phyloP scores from a whole-genome alignment of 2,329 filamentous ascomycete species.

The Colletotrichum cuscutae region DNA sequence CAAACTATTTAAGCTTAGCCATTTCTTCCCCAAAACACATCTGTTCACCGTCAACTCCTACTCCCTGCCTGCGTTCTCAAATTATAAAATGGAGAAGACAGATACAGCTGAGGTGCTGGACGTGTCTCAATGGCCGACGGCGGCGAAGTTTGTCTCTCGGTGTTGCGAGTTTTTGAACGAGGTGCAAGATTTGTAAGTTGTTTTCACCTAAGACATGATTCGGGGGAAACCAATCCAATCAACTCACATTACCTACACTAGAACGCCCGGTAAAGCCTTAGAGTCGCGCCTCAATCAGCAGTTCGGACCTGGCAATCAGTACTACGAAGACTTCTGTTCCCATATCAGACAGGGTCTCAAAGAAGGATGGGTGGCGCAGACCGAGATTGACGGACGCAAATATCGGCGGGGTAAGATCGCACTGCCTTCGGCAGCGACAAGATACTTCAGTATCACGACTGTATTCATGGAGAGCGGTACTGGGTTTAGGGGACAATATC shows the following conservation, averaged over 20 bases:
- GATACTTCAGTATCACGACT: slow-evolving; percentile 65
- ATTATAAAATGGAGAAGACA: slow-evolving; percentile 17
- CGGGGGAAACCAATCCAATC: fast-evolving
- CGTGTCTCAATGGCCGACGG: slow-evolving; percentile 41
- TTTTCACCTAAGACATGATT: background rate
- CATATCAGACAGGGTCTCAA: slow-evolving; percentile 50
- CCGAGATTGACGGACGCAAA: slow-evolving; percentile 54
- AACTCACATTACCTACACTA: slow-evolving; percentile 25
- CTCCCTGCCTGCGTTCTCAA: background rate
- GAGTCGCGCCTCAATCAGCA: slow-evolving; percentile 53
- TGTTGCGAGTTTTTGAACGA: slow-evolving; percentile 44
- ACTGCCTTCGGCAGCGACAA: slow-evolving; percentile 55
- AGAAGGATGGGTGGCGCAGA: slow-evolving; percentile 57
- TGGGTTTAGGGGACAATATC: slow-evolving; percentile 60
- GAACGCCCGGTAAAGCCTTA: slow-evolving; percentile 57
- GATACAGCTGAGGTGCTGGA: slow-evolving; percentile 38
- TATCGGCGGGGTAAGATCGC: slow-evolving; percentile 60
- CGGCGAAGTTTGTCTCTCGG: slow-evolving; percentile 41
- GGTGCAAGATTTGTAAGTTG: slow-evolving; percentile 44
- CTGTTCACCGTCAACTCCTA: background rate
- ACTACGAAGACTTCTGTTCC: slow-evolving; percentile 54
- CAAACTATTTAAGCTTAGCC: background rate
- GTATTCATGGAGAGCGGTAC: slow-evolving; percentile 65
- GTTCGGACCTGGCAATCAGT: slow-evolving; percentile 54
- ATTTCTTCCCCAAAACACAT: background rate